phyloP scores from a whole-genome alignment of 768 basidiomycete species.

The Mycena venus region DNA sequence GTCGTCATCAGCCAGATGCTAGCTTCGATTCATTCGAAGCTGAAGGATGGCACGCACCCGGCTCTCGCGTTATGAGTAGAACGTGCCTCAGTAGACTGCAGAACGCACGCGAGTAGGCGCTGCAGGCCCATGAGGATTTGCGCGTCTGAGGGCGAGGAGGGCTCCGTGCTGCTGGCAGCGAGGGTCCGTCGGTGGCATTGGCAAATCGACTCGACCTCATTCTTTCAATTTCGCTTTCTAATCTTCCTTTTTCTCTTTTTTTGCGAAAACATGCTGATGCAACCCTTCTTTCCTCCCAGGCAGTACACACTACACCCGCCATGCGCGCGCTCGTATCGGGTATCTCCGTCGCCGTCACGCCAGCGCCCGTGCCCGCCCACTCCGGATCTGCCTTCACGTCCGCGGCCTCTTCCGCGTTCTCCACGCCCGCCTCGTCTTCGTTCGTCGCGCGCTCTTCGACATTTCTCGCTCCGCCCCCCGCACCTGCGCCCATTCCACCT shows the following conservation, averaged over 20 bases:
- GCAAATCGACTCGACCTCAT: too few relatives aligned
- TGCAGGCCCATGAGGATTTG: too few relatives aligned
- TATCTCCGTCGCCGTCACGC: constrained; percentile 62
- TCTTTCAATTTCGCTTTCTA: too few relatives aligned
- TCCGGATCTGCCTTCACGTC: constrained; percentile 14
- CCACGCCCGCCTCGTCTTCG: constrained; percentile 53
- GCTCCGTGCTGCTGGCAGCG: too few relatives aligned
- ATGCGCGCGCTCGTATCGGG: constrained; percentile 70
- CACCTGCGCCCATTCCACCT: constrained; percentile 47
- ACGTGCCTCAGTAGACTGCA: too few relatives aligned
- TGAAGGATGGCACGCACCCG: too few relatives aligned
- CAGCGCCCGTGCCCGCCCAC: constrained; percentile 32
- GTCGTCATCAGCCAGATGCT: too few relatives aligned
- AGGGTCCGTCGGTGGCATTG: too few relatives aligned
- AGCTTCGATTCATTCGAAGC: too few relatives aligned
- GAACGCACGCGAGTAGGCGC: too few relatives aligned
- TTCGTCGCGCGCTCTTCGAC: constrained; percentile 54
- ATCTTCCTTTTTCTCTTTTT: neutral
- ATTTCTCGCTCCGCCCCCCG: constrained; percentile 21
- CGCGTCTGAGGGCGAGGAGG: too few relatives aligned
- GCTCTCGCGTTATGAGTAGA: too few relatives aligned
- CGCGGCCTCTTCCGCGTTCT: neutral
- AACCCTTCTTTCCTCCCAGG: constrained; percentile 50
- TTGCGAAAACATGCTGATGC: neutral
- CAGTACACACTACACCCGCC: constrained; percentile 44